Conservation (phyloP, 1,139 yeast genomes). For the Sugiyamaella xylanicola region DNA sequence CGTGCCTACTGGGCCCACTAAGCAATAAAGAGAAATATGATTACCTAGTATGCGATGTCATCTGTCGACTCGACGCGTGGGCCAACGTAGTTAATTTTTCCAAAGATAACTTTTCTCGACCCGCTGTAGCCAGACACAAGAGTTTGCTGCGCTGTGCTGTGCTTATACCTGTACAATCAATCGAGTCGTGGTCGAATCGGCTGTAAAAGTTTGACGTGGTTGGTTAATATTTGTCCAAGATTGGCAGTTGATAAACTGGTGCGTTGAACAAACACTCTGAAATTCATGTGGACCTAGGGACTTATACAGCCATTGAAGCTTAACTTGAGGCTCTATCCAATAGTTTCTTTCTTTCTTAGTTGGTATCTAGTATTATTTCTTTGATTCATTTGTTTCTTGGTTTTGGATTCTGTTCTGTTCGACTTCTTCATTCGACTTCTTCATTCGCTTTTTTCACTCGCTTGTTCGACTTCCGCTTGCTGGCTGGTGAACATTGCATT, state of each 20-base stretch:
- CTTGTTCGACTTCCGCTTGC: no score
- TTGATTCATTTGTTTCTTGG: not conserved
- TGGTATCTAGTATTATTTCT: no score
- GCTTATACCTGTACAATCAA: not conserved
- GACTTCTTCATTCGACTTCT: no score
- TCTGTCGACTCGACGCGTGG: not conserved
- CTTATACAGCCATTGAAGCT: not conserved
- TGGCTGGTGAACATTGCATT: no score
- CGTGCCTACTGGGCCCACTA: not conserved
- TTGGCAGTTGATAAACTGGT: not conserved
- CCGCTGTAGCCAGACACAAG: no score
- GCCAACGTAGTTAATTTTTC: not conserved
- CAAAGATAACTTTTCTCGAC: not conserved
- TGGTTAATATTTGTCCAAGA: not conserved
- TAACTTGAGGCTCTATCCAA: not conserved
- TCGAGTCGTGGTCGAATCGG: not conserved
- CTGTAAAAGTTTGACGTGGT: not conserved
- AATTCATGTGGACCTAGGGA: not conserved
- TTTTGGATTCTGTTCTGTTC: not conserved
- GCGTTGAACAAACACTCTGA: not conserved
- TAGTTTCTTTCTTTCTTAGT: not conserved
- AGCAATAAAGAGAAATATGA: not conserved
- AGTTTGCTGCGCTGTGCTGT: not conserved
- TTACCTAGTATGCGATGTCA: conserved; percentile 1
- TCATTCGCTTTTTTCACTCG: no score